A percentile compares a stretch with the other conserved stretches of the same genome.
Evolutionary conservation across 192 early-diverging fungal species (phyloP).

Genomic region (Podila minutissima): DNA sequence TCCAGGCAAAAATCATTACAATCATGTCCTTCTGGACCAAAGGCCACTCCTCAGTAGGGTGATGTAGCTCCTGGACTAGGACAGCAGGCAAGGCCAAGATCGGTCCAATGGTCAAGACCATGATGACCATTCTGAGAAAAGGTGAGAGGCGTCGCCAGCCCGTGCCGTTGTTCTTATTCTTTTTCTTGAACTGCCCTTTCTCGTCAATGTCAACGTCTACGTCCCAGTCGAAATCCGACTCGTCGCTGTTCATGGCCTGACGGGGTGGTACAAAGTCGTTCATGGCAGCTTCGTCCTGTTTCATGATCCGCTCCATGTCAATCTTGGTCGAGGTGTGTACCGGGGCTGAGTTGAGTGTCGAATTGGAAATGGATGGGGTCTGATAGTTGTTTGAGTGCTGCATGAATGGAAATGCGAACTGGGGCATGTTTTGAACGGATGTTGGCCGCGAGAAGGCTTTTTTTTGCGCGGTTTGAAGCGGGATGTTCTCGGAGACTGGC

Average conservation of each 20-base stretch:
- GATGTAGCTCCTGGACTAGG: not conserved
- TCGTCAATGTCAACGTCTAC: conserved; percentile 40
- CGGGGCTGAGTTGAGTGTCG: conserved; percentile 2
- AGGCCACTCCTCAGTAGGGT: conserved; percentile 3
- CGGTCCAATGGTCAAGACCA: conserved; percentile 21
- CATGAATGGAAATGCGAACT: conserved; percentile 6
- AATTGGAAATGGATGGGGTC: not conserved
- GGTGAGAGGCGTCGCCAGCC: conserved; percentile 38
- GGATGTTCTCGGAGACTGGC: conserved; percentile 25
- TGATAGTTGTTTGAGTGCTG: conserved; percentile 5
- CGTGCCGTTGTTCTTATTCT: not conserved
- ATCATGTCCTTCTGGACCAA: conserved; percentile 18
- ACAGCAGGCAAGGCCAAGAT: conserved; percentile 40
- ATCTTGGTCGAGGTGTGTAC: conserved; percentile 29
- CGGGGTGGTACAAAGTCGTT: conserved; percentile 49
- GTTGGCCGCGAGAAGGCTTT: conserved; percentile 21
- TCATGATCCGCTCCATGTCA: conserved; percentile 50
- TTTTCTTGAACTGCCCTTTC: conserved; percentile 7
- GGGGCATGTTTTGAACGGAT: conserved; percentile 16
- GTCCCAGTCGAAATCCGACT: conserved; percentile 52
- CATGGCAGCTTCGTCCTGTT: conserved; percentile 45
- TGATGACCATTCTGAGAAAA: conserved; percentile 33
- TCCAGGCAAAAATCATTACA: conserved; percentile 37
- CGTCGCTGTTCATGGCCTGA: conserved; percentile 52
- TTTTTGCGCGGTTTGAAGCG: conserved; percentile 12